A percentile compares a stretch with the other conserved stretches of the same genome.
phyloP scores from a whole-genome alignment of 805 yeast species.

The Wickerhamiella dianesei region DNA sequence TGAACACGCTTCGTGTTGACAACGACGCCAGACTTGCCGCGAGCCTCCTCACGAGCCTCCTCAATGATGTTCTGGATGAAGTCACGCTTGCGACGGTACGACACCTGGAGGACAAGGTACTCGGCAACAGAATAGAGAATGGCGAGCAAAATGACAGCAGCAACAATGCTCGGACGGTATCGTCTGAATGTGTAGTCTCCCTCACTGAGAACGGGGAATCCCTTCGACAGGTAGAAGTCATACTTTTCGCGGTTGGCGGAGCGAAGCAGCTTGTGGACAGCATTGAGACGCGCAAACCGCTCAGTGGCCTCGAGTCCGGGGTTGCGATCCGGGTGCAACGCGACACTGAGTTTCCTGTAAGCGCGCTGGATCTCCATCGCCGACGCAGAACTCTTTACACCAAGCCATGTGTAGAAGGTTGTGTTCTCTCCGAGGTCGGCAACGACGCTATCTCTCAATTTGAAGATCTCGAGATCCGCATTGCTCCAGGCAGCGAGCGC shows the following conservation, averaged over 20 bases:
- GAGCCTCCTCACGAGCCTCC: constrained; percentile 24
- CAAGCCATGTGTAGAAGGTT: constrained; percentile 54
- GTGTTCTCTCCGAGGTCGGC: constrained; percentile 47
- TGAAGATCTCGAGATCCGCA: constrained; percentile 71
- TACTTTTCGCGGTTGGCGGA: constrained; percentile 53
- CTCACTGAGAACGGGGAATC: constrained; percentile 61
- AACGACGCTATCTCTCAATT: constrained; percentile 48
- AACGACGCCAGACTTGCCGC: constrained; percentile 19
- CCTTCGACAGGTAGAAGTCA: constrained; percentile 68
- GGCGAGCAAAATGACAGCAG: constrained; percentile 39
- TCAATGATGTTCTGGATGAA: constrained; percentile 31
- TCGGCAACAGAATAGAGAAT: constrained; percentile 45
- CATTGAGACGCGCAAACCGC: constrained; percentile 63
- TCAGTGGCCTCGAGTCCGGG: constrained; percentile 41
- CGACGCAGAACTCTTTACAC: constrained; percentile 19
- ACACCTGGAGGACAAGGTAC: constrained; percentile 39
- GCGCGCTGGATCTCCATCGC: constrained; percentile 24
- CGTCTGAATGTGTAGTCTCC: constrained; percentile 47
- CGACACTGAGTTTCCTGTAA: constrained; percentile 55
- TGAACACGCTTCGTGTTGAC: constrained; percentile 20
- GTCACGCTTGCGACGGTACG: constrained; percentile 41
- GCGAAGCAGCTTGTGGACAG: constrained; percentile 58
- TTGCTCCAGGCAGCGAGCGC: constrained; percentile 34
- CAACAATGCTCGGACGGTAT: constrained; percentile 51
- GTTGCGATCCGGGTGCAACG: constrained; percentile 77